Evolutionary conservation across 2,329 filamentous ascomycete genomes (phyloP).

Genomic region (Diaporthe sp.): DNA sequence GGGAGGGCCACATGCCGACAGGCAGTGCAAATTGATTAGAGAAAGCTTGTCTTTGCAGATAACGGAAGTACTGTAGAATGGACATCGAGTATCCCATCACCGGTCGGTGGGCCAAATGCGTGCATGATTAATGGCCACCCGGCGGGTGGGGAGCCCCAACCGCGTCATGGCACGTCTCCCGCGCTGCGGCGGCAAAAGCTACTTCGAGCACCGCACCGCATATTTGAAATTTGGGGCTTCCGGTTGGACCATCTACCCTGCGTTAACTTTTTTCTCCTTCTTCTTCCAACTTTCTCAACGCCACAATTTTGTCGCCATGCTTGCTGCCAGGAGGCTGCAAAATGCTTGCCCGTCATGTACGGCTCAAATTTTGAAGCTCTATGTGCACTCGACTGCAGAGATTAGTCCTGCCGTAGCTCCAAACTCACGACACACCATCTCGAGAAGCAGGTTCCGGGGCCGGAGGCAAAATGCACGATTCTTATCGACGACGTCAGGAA

Average conservation of each 20-base stretch:
- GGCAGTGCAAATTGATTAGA: neutral
- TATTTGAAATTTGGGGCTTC: conserved; percentile 35
- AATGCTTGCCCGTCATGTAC: conserved; percentile 51
- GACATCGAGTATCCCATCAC: neutral
- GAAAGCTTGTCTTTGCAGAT: neutral
- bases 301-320: conserved; percentile 42
- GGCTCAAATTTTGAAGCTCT: conserved; percentile 48
- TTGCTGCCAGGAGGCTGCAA: conserved; percentile 50
- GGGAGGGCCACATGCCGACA: conserved; percentile 6
- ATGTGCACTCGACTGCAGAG: conserved; percentile 48
- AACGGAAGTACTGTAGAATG: neutral
- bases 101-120: neutral
- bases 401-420: conserved; percentile 30
- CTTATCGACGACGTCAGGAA: conserved; percentile 29
- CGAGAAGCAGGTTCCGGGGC: conserved; percentile 19
- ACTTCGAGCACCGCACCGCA: neutral
- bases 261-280: neutral
- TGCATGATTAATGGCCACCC: conserved; percentile 19
- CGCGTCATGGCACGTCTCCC: conserved; percentile 29
- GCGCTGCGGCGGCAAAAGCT: conserved; percentile 27
- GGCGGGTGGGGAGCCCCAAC: neutral
- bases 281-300: neutral
- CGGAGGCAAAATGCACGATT: conserved; percentile 29
- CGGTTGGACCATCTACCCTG: conserved; percentile 25
- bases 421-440: conserved; percentile 10